Evolutionary conservation across 2,329 filamentous ascomycete species (phyloP).

Genomic region (Chaetomium globosum): DNA sequence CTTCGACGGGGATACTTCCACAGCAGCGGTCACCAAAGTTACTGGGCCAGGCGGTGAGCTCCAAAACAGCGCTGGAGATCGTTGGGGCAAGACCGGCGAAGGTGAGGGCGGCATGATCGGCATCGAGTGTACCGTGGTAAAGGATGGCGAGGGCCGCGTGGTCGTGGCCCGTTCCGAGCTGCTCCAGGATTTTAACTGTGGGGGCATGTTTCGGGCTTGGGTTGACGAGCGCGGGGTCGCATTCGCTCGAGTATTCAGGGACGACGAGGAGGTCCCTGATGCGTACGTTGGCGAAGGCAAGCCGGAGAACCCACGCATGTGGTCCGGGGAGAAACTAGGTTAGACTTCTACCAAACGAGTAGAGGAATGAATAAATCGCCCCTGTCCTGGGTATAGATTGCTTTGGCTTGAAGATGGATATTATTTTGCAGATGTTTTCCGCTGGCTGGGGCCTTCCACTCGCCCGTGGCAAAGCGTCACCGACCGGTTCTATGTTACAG

Average conservation of each 20-base stretch:
- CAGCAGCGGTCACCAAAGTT: conserved; percentile 64
- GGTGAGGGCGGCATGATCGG: conserved; percentile 86
- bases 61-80: conserved; percentile 70
- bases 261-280: conserved; percentile 28
- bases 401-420: conserved; percentile 26
- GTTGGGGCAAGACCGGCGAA: conserved; percentile 75
- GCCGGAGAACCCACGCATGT: conserved; percentile 13
- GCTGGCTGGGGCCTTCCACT: conserved; percentile 27
- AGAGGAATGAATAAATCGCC: too few relatives aligned
- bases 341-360: neutral
- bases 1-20: conserved; percentile 58
- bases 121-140: conserved; percentile 62
- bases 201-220: conserved; percentile 85
- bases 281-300: conserved; percentile 21
- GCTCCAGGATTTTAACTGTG: conserved; percentile 80
- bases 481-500: conserved; percentile 39
- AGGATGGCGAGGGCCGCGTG: conserved; percentile 48
- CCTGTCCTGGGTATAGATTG: neutral
- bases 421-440: conserved; percentile 35
- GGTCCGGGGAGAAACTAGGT: conserved; percentile 25
- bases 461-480: conserved; percentile 30
- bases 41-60: conserved; percentile 73
- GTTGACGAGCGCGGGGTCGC: conserved; percentile 63
- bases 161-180: conserved; percentile 55
- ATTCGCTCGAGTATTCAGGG: conserved; percentile 60